Evolutionary conservation across 345 rosid genomes (phyloP), one percentile per base, ranked within the genome.

Genomic region (Acer campestre): DNA sequence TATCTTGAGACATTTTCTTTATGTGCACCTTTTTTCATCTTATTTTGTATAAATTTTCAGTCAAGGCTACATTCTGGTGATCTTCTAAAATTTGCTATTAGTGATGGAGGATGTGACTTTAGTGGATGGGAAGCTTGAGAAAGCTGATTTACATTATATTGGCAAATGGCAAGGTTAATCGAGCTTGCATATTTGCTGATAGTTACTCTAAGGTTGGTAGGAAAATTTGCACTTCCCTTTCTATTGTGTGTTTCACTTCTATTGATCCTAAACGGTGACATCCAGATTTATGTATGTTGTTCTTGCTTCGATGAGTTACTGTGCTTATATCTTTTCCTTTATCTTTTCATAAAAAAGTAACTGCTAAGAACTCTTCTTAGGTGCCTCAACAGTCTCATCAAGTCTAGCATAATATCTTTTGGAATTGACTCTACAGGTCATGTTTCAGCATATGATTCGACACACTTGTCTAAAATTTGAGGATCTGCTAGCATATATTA

Each of bases 121-220:
- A 83, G 89, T 79, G 64, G 97, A 92, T 73, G 98, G 97, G 73
- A 92, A 84, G 83, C 88, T 94, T 74, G 94, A 89, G 84, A 91
- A 81, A 61, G 95, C 94, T 55, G 98, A 96, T 84, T 78, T 94
- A 71, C 87, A 86, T 72, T 96, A 89, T 79, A 85, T 87, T 51
- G 91, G 93, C 79, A 88, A 85, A 79, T 51, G 91, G 93, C 79
- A 88, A 85, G 80, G 67, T 87, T 76, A 91, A 92, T 76, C 84
- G 88, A 78, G 89, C 94, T 6, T 92, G 98, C 42, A 90, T 97
- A 38, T 96, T 90, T 77, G 95, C 99, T 56, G 99, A 96, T 77
- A 94, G 95, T 83, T 94, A 88, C 86, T 96, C 86, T 96, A 96
- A 96, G 99, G 97, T 96, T 78, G 25, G 90, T 78, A 55, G 61